Conservation (phyloP, 2,329 filamentous ascomycete genomes). For the Phaeomoniella chlamydospora region DNA sequence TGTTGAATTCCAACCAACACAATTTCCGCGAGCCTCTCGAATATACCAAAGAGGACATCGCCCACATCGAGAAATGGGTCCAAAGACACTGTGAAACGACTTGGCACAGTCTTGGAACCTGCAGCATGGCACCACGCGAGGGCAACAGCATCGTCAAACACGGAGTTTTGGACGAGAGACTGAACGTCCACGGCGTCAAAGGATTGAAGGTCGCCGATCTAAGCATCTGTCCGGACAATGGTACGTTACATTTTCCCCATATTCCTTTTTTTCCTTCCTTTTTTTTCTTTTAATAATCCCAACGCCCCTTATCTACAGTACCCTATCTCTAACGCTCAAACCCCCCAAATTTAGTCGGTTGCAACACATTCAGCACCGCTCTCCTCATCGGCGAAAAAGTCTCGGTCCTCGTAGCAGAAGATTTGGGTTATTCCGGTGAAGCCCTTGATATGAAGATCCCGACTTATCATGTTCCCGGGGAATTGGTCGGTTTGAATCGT, state of each 20-base stretch:
- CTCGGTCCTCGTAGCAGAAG: slow-evolving; percentile 54
- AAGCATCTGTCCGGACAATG: slow-evolving; percentile 65
- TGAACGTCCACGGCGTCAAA: slow-evolving; percentile 66
- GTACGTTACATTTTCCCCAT: slow-evolving; percentile 47
- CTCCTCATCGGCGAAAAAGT: slow-evolving; percentile 65
- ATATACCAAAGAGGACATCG: slow-evolving; percentile 40
- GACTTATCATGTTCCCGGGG: slow-evolving; percentile 39
- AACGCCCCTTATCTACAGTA: slow-evolving; percentile 6
- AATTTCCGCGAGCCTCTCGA: slow-evolving; percentile 44
- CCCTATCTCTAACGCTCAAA: no score
- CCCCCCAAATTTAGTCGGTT: slow-evolving; percentile 18
- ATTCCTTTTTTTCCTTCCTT: slow-evolving; percentile 6
- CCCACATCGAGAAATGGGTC: slow-evolving; percentile 54
- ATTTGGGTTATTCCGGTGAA: slow-evolving; percentile 57
- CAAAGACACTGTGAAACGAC: slow-evolving; percentile 64
- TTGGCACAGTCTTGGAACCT: slow-evolving; percentile 55
- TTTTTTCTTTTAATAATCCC: slow-evolving; percentile 5
- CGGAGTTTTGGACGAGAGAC: slow-evolving; percentile 60
- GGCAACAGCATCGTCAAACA: slow-evolving; percentile 72
- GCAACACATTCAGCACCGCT: slow-evolving; percentile 49
- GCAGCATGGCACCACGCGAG: slow-evolving; percentile 61
- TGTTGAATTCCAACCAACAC: slow-evolving; percentile 51
- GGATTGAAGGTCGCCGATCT: slow-evolving; percentile 65
- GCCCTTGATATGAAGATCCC: slow-evolving; percentile 67
- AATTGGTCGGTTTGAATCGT: slow-evolving; percentile 17